Evolutionary conservation across 2,329 filamentous ascomycete genomes (phyloP), one percentile per base, ranked within the genome.

Genomic region (Colletotrichum tofieldiae): DNA sequence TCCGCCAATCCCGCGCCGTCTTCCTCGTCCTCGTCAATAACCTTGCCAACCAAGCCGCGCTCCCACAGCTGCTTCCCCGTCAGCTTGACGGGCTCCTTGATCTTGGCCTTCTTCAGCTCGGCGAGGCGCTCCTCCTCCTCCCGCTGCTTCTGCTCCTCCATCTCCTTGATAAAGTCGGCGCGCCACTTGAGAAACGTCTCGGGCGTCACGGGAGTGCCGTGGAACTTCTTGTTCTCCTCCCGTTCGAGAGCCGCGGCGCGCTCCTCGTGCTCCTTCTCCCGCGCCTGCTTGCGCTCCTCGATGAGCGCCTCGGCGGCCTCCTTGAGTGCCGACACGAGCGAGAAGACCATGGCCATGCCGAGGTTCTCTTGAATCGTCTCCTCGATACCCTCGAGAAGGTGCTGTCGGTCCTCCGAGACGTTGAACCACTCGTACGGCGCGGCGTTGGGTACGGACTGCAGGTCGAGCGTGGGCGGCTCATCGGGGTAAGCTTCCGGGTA

Each of bases 301-400:
- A 98, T 91, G 71, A 99, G 88, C 76, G 92, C 88, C 85, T 99
- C 96, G n/a, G 95, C 96, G 63, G 90, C 88, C 71, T 99, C 96
- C 81, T 98, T 98, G 72, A 99, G 85, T 0, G 93, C 91, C 18
- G 93, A 94, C 65, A 97, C 93, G 32, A 99, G 86, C 0, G 96
- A 94, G 83, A 98, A 99, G 1, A 99, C 86, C 96, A 99, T 99
- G 67, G 95, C 94, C 93, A 98, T 98, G 74, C 96, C 96, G 72
- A 98, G 84, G 77, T 95, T 98, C 82, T 99, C 96, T 80, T 96
- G 92, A 45, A 98, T 93, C 0, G 92, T 93, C 20, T 93, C 91
- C 49, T 90, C 82, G 16, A 98, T 86, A 1, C 89, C 88, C 62
- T 91, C 86, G 20, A 98, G 89, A 18, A 99, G 90, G 64, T 84